Percentiles rank a stretch among this genome's conserved stretches.
phyloP scores from a whole-genome alignment of 352 stramenopile species.

The Phytopythium chamaehyphon region DNA sequence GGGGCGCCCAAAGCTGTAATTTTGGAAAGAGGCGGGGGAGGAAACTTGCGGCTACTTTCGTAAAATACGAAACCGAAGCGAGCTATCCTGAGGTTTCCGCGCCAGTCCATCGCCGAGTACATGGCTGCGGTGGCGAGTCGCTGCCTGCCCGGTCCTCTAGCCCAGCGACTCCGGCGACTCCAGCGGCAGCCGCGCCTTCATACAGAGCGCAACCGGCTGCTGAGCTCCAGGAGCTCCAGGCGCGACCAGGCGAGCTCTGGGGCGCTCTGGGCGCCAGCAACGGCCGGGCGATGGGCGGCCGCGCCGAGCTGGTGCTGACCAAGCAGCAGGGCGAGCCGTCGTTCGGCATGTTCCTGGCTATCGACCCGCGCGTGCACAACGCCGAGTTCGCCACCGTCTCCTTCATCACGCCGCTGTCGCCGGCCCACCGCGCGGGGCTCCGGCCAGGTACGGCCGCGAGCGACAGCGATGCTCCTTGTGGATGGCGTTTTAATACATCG shows the following conservation, averaged over 20 bases:
- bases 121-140: background rate
- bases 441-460: constrained; percentile 49
- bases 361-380: constrained; percentile 13
- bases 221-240: too few species aligned
- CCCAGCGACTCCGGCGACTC: too few species aligned
- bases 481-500: too few species aligned
- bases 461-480: too few species aligned
- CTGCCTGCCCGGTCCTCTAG: too few species aligned
- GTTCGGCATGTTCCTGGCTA: constrained; percentile 69
- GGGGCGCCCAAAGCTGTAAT: too few species aligned
- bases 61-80: too few species aligned
- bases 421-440: constrained; percentile 50
- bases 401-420: constrained; percentile 50
- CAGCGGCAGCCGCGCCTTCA: too few species aligned
- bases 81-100: too few species aligned
- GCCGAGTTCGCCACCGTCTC: constrained; percentile 43
- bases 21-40: too few species aligned
- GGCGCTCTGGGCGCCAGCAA: background rate
- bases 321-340: constrained; percentile 44
- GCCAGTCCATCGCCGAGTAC: background rate
- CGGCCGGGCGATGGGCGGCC: background rate
- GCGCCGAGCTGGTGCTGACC: constrained; percentile 27
- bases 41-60: too few species aligned
- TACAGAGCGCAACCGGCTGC: too few species aligned
- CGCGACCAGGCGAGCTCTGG: background rate